phyloP scores from a whole-genome alignment of 805 yeast genomes.

The Saccharomycopsis sp. region DNA sequence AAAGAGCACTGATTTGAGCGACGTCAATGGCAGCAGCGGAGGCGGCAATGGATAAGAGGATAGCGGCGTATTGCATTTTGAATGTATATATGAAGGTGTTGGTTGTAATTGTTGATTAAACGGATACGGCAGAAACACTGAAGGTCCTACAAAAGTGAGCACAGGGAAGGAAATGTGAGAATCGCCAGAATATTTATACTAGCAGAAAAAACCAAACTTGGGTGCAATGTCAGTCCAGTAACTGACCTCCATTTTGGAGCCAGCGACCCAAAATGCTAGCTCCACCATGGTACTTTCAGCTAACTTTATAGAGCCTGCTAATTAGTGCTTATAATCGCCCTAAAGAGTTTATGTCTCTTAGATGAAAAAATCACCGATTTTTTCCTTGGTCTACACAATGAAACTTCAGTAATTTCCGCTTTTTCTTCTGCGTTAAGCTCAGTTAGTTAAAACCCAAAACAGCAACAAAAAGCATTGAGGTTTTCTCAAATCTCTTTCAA shows the following conservation, averaged over 20 bases:
- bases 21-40: constrained; percentile 13
- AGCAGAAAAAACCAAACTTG: background rate
- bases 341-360: background rate
- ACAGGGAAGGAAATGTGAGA: background rate
- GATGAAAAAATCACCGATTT: background rate
- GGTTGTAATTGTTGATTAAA: background rate
- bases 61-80: constrained; percentile 18
- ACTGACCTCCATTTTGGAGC: background rate
- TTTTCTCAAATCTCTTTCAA: background rate
- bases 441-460: background rate
- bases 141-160: background rate
- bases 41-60: constrained; percentile 12
- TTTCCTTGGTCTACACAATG: background rate
- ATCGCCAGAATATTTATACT: background rate
- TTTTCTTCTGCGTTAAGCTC: background rate
- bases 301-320: too few relatives aligned
- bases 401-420: background rate
- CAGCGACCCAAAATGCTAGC: background rate
- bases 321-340: too few relatives aligned
- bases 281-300: too few relatives aligned
- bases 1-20: constrained; percentile 14
- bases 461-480: background rate
- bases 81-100: background rate
- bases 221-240: too few relatives aligned
- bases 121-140: background rate